Conservation (phyloP, 2,329 filamentous ascomycete genomes). For the Davidsoniella virescens region DNA sequence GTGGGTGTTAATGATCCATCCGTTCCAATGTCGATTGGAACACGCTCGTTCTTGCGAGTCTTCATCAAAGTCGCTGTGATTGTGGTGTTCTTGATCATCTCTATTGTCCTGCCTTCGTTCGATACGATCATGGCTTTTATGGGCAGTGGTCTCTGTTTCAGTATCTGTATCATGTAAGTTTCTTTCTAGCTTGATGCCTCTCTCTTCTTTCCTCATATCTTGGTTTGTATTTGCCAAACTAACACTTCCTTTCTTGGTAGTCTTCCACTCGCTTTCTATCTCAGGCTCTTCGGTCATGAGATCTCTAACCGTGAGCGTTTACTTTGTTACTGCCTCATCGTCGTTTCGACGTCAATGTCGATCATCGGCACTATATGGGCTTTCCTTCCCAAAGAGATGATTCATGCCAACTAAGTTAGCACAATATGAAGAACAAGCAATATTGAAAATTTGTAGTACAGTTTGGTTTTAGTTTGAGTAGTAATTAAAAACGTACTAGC, state of each 20-base stretch:
- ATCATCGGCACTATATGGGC: constrained; percentile 71
- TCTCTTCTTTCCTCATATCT: background rate
- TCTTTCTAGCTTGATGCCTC: background rate
- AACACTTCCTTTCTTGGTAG: constrained; percentile 17
- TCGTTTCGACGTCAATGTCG: constrained; percentile 53
- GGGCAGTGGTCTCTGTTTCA: constrained; percentile 79
- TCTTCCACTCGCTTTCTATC: constrained; percentile 70
- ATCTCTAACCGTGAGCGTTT: constrained; percentile 47
- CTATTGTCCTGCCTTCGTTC: constrained; percentile 56
- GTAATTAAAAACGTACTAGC: too few species aligned
- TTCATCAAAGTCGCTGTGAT: constrained; percentile 52
- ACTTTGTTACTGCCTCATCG: constrained; percentile 52
- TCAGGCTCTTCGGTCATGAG: constrained; percentile 72
- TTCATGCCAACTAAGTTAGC: constrained; percentile 33
- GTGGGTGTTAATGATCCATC: constrained; percentile 45
- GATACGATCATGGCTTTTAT: constrained; percentile 85
- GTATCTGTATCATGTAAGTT: constrained; percentile 67
- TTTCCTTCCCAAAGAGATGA: constrained; percentile 62
- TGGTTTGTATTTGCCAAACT: background rate
- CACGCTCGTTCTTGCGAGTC: constrained; percentile 21
- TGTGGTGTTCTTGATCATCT: constrained; percentile 57
- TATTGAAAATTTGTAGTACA: too few species aligned
- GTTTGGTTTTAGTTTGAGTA: too few species aligned
- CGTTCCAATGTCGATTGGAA: constrained; percentile 22
- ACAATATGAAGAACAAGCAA: background rate